Evolutionary conservation across 192 early-diverging fungal species (phyloP).

Genomic region (Coemansia sp.): DNA sequence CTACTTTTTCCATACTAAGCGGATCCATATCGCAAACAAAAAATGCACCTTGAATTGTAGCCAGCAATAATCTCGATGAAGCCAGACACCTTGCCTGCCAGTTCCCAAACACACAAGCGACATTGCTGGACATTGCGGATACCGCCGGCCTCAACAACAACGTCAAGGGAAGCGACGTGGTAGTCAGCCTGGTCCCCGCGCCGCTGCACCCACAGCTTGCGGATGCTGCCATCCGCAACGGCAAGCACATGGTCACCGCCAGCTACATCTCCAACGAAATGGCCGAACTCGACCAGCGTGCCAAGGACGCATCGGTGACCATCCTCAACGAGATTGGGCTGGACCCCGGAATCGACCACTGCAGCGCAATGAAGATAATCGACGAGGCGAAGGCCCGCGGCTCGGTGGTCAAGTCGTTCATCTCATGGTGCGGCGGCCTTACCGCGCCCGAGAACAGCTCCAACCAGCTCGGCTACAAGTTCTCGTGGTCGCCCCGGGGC

Average conservation of each 20-base stretch:
- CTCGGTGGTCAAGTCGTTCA: conserved; percentile 73
- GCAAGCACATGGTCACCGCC: conserved; percentile 94
- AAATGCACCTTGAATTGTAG: conserved; percentile 53
- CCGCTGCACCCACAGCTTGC: conserved; percentile 60
- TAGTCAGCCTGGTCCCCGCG: conserved; percentile 89
- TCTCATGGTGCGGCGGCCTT: conserved; percentile 96
- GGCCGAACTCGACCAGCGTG: conserved; percentile 69
- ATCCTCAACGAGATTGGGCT: conserved; percentile 98
- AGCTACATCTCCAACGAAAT: conserved; percentile 95
- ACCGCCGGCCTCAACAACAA: conserved; percentile 56
- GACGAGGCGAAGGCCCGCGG: conserved; percentile 78
- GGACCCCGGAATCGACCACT: conserved; percentile 98
- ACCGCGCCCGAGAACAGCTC: conserved; percentile 89
- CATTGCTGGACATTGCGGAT: conserved; percentile 72
- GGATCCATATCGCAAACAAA: no score
- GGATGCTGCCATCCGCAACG: conserved; percentile 70
- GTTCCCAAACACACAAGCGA: conserved; percentile 60
- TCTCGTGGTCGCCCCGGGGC: conserved; percentile 91
- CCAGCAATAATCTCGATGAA: conserved; percentile 74
- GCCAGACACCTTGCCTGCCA: conserved; percentile 66
- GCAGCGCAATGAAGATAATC: conserved; percentile 95
- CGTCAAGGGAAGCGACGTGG: conserved; percentile 77
- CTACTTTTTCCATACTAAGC: no score
- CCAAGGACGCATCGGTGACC: conserved; percentile 77
- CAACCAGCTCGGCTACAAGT: conserved; percentile 94